Conservation (phyloP, 768 basidiomycete species). For the Paxillus rubicundulus region DNA sequence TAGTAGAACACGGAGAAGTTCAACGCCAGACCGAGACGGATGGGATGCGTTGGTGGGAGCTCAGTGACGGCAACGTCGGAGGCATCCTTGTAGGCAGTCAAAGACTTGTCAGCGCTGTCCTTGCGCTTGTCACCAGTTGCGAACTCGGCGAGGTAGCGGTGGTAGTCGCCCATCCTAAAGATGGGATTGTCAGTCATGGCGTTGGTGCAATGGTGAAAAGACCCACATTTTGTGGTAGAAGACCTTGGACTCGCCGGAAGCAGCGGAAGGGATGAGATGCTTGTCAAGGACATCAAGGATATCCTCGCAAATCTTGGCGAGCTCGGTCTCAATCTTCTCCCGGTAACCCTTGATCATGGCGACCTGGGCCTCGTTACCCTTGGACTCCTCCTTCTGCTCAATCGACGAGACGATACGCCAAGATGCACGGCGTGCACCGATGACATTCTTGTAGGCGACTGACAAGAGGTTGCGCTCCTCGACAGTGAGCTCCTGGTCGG, state of each 20-base stretch:
- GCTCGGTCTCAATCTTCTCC: conserved; percentile 96
- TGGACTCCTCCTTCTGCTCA: conserved; percentile 98
- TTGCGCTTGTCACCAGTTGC: conserved; percentile 97
- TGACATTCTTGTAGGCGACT: conserved; percentile 99
- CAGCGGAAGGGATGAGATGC: conserved; percentile 96
- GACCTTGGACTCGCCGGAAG: conserved; percentile 95
- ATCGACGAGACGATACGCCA: conserved; percentile 99
- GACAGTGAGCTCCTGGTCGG: conserved; percentile 96
- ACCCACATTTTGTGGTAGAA: conserved; percentile 99
- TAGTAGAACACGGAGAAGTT: conserved; percentile 99
- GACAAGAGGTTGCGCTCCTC: conserved; percentile 98
- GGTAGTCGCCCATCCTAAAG: conserved; percentile 96
- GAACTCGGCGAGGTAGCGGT: conserved; percentile 98
- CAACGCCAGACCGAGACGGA: conserved; percentile 95
- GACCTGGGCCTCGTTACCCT: conserved; percentile 95
- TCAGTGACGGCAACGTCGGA: conserved; percentile 96
- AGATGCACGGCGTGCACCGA: conserved; percentile 95
- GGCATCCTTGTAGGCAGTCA: conserved; percentile 96
- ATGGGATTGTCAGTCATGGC: conserved; percentile 13
- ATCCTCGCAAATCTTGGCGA: conserved; percentile 98
- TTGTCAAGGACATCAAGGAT: conserved; percentile 97
- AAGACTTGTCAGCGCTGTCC: conserved; percentile 94
- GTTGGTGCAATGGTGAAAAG: background rate
- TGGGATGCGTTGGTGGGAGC: conserved; percentile 94
- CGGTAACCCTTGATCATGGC: conserved; percentile 97